Evolutionary conservation across 371 early-diverging fungal genomes (phyloP), one percentile per base, ranked within the genome.

Genomic region (Globomyces sp.): DNA sequence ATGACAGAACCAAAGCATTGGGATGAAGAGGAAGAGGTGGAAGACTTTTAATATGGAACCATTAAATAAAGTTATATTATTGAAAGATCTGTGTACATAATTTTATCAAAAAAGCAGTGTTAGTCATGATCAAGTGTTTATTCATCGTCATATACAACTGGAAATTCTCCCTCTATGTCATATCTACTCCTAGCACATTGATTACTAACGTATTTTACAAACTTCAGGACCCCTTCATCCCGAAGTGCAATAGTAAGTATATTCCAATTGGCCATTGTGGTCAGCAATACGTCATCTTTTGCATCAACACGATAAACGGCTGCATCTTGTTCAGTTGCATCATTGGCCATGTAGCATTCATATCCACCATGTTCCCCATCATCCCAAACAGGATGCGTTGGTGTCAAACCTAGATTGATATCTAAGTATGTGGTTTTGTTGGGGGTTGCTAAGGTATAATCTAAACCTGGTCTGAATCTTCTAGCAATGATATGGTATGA

Each of bases 161-260:
- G 24, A 24, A 24, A 24, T 24, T 24, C 24, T 24, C 24, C 24
- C 24, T 86, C 77, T n/a, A 89, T 76, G 66, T 91, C 91, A 88
- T 89, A 91, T 59, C 91, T 66, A 34, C 64, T 63, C 46, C 69
- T 74, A 1, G 74, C 74, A 8, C 90, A 87, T 58, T 78, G 67
- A 8, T 88, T 89, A 62, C 87, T 83, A 13, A 90, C 85, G 71
- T 90, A 91, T 74, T 90, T 90, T 43, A 89, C 77, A 72, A 91
- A 91, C 37, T 84, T 75, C 80, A 90, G 84, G 8, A 90, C 83
- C 13, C 85, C 86, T 40, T 85, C 85, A 63, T 89, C 90, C 53
- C 90, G 73, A 71, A 90, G 64, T 0, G 87, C 90, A 3, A 90
- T 58, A 4, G 72, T 80, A 53, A 91, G 66, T 39, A 85, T 82